Evolutionary conservation across 257 asterid genomes (phyloP), one percentile per base, ranked within the genome.

Genomic region (Penstemon eatonii): DNA sequence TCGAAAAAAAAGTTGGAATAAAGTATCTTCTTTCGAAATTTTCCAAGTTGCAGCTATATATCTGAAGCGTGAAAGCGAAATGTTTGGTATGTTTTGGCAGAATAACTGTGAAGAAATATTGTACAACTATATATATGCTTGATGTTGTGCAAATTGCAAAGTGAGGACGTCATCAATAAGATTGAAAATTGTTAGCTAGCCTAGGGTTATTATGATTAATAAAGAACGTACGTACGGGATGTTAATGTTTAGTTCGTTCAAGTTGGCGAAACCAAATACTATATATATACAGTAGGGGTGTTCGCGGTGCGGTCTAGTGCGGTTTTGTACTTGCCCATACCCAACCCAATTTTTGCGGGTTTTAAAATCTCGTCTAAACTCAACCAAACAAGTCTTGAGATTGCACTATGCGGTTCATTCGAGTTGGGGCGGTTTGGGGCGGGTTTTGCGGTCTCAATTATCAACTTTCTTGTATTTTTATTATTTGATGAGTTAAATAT

Each of bases 31-130:
- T 67, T 50, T 50, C 65, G 70, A 43, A 37, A 69, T 51, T 11
- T 36, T n/a, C 43, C 69, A 63, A 67, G 69, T 77, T 60, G 70
- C 51, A 58, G 59, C 56, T 69, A 40, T 62, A 66, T 15, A 15
- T 69, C 56, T 39, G 65, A 66, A 56, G 68, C 12, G 56, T 40
- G 80, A 78, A 74, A 67, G 68, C 39, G 75, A 78, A 44, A 58
- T 72, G 75, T 71, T 79, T 75, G 83, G 80, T 75, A 59, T 61
- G 39, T 66, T 65, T 11, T 50, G 79, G 52, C 56, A 52, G 60
- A 70, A 13, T 6, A 7, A 52, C 18, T 15, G 18, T 15, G 18
- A 15, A 15, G 18, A 15, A 15, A 15, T 15, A 15, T 15, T 15
- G 18, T 15, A 15, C 18, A 15, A 15, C 18, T 15, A 15, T 15